Evolutionary conservation across 2,329 filamentous ascomycete species (phyloP), one percentile per base, ranked within the genome.

Genomic region (Diplodia scrobiculata): DNA sequence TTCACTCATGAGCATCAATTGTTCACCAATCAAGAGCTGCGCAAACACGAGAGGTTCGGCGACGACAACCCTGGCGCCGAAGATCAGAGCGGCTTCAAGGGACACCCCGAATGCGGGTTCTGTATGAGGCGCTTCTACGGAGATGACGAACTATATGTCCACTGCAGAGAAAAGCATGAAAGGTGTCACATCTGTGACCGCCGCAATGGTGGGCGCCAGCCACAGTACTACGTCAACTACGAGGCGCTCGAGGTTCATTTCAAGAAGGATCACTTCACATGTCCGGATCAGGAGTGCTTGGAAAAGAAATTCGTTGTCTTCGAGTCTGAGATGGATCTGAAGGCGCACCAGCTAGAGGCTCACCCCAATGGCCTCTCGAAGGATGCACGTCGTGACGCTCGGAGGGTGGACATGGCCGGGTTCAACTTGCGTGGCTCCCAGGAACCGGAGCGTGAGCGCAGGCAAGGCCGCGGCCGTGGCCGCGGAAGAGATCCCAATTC

Each of bases 251-350:
- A 96, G 74, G 81, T 87, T 45, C 95, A 99, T 78, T 98, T 98
- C 75, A 85, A 86, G 69, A 89, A 89, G 70, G 92, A 95, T 66
- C 95, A 99, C 77, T 97, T 89, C 73, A 80, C 93, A 0, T 99
- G 95, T 74, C 78, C 86, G 6, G 92, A 99, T 72, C 84, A 85
- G 64, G 93, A 97, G 74, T 99, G 95, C 73, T 76, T 95, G 73
- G 95, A 98, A 72, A 97, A 97, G 85, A 98, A 97, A 76, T 97
- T 98, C 75, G 90, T 98, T 34, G 95, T 98, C 0, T 99, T 99
- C 71, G 91, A 92, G 65, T 93, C 92, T 0, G 91, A 97, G 73
- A 88, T 99, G 83, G 95, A 99, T 73, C 80, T 99, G 54, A 96
- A 98, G 76, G 95, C 90, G 2, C 95, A 99, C 78, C 91, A 96